Evolutionary conservation across 148 eudicot species (phyloP).

Genomic region (Rheum nobile): DNA sequence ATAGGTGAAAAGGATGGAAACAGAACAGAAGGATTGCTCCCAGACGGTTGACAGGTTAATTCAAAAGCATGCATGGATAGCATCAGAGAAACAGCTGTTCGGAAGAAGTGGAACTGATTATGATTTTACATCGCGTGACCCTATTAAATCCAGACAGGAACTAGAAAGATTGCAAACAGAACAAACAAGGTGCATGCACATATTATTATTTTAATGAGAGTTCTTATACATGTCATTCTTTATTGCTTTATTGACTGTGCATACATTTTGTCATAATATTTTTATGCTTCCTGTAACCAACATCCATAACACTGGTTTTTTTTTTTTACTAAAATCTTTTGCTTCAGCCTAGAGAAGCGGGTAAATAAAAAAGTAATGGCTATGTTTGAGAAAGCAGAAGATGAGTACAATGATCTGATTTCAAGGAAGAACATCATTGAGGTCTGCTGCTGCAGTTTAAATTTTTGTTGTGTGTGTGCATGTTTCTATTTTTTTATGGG

Average conservation of each 20-base stretch:
- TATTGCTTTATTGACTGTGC: neutral
- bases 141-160: slow-evolving; percentile 51
- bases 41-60: slow-evolving; percentile 64
- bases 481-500: too few species aligned
- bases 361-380: slow-evolving; percentile 95
- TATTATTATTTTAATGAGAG: neutral
- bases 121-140: slow-evolving; percentile 76
- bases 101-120: slow-evolving; percentile 89
- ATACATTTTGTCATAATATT: neutral
- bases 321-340: slow-evolving; percentile 4
- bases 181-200: slow-evolving; percentile 43
- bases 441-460: slow-evolving; percentile 32
- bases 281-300: neutral
- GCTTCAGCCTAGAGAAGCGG: slow-evolving; percentile 78
- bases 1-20: slow-evolving; percentile 91
- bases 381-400: slow-evolving; percentile 98
- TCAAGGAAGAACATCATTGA: slow-evolving; percentile 90
- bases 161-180: slow-evolving; percentile 73
- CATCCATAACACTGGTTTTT: neutral
- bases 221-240: neutral
- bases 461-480: neutral
- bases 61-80: slow-evolving; percentile 89
- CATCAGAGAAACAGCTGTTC: slow-evolving; percentile 92
- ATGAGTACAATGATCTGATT: slow-evolving; percentile 80
- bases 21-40: slow-evolving; percentile 74